Conservation (phyloP, 2,329 filamentous ascomycete species). For the Sporothrix euskadiensis region DNA sequence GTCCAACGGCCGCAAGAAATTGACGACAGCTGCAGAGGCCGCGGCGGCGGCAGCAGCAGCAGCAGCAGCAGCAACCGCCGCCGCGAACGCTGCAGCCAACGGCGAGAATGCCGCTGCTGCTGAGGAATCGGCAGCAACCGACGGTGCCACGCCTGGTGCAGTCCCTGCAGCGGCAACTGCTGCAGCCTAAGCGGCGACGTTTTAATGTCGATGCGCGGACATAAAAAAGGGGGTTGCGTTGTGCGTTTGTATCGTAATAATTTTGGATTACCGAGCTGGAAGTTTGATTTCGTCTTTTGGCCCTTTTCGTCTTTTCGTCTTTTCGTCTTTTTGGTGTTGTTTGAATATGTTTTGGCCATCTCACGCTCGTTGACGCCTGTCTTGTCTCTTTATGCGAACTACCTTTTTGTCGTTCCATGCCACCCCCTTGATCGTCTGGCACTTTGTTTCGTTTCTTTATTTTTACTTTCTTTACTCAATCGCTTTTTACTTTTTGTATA, state of each 20-base stretch:
- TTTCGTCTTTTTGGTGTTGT: background rate
- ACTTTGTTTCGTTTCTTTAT: background rate
- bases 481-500: background rate
- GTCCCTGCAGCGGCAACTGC: background rate
- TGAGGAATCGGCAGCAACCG: background rate
- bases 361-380: background rate
- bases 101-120: background rate
- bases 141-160: background rate
- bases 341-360: background rate
- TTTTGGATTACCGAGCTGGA: background rate
- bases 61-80: background rate
- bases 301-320: background rate
- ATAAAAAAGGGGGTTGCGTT: background rate
- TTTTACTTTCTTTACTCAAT: background rate
- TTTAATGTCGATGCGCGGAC: background rate
- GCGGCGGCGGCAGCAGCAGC: constrained; percentile 13
- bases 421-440: background rate
- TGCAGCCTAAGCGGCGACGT: background rate
- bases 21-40: constrained; percentile 41
- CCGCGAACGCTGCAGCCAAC: constrained; percentile 5
- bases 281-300: constrained; percentile 1
- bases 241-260: background rate
- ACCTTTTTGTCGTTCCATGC: too few relatives aligned
- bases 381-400: background rate
- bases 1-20: constrained; percentile 77